phyloP scores from a whole-genome alignment of 1,139 yeast species.

The Yamadazyma taylorii region DNA sequence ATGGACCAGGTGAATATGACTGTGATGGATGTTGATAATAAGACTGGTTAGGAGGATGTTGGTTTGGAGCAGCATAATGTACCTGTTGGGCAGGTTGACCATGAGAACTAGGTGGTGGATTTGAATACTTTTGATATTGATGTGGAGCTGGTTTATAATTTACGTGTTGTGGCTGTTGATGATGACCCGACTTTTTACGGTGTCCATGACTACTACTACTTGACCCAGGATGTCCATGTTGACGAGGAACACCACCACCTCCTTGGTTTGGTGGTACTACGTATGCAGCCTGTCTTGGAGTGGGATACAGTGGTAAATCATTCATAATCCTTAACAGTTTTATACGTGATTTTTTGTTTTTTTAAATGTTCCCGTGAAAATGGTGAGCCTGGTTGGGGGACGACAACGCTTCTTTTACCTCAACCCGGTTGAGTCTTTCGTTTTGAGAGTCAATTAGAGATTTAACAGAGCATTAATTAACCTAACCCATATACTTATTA shows the following conservation, averaged over 20 bases:
- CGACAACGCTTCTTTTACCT: no score
- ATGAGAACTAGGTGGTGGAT: slow-evolving; percentile 5
- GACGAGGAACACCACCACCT: slow-evolving; percentile 1
- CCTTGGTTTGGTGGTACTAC: slow-evolving; percentile 20
- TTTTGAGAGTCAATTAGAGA: no score
- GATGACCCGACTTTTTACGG: slow-evolving; percentile 6
- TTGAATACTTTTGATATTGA: slow-evolving; percentile 1
- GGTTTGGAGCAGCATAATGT: slow-evolving; percentile 12
- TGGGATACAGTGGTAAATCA: slow-evolving; percentile 49
- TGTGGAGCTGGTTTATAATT: slow-evolving; percentile 14
- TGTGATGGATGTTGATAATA: slow-evolving; percentile 9
- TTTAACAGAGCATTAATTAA: no score
- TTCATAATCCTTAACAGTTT: slow-evolving; percentile 21
- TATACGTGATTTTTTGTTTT: no score
- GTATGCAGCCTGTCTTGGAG: slow-evolving; percentile 49
- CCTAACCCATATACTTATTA: no score
- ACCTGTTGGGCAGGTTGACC: slow-evolving; percentile 12
- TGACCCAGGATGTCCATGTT: background rate
- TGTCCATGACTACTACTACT: background rate
- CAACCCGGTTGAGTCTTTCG: no score
- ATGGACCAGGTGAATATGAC: no score
- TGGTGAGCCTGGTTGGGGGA: no score
- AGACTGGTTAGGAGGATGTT: slow-evolving; percentile 15
- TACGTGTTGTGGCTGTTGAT: slow-evolving; percentile 7
- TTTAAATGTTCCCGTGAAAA: no score